Evolutionary conservation across 192 early-diverging fungal species (phyloP).

Genomic region (Gonapodya prolifera): DNA sequence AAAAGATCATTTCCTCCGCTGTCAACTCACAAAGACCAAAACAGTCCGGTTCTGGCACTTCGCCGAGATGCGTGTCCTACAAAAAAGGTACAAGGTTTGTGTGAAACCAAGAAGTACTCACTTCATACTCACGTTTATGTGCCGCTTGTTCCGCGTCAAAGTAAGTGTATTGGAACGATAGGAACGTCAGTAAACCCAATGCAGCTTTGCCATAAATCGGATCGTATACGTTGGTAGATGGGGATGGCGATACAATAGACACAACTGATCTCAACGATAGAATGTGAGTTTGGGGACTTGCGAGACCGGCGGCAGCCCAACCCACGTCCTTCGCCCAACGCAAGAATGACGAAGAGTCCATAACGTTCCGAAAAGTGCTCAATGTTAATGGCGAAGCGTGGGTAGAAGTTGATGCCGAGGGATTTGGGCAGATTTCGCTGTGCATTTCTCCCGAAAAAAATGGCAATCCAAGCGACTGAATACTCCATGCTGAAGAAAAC

Average conservation of each 20-base stretch:
- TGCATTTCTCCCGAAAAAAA: neutral
- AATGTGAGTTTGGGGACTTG: no score
- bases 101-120: neutral
- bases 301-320: neutral
- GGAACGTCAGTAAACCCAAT: neutral
- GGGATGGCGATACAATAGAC: neutral
- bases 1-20: no score
- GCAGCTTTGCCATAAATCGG: neutral
- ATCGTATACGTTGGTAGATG: neutral
- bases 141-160: neutral
- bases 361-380: neutral
- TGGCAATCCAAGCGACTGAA: neutral
- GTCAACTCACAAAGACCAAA: neutral
- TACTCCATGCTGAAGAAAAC: neutral
- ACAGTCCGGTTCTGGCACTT: neutral
- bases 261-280: neutral
- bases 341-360: constrained; percentile 2
- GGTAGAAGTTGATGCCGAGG: neutral
- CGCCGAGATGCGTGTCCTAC: neutral
- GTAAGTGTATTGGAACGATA: neutral
- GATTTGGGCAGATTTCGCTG: neutral
- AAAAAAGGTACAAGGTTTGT: neutral
- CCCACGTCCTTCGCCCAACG: neutral
- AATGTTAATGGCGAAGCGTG: neutral
- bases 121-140: neutral